Conservation (phyloP, 208 protist species). For the Acanthamoeba royreba region DNA sequence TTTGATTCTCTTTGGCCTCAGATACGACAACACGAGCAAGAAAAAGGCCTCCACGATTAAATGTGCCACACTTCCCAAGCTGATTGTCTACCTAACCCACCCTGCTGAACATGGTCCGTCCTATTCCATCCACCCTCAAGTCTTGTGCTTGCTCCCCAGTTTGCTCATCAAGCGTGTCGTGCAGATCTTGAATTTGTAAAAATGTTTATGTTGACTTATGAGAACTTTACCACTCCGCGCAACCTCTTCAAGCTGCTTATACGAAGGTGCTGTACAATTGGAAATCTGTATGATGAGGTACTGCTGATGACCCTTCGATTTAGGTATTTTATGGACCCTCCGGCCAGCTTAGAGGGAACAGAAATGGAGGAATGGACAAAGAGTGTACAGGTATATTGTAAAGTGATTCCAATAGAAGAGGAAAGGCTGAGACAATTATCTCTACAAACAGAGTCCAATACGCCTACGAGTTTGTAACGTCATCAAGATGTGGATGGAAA, state of each 20-base stretch:
- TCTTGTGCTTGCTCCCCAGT: background rate
- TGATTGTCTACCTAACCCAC: background rate
- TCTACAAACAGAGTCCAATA: background rate
- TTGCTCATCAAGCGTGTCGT: background rate
- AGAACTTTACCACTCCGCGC: background rate
- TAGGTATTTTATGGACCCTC: background rate
- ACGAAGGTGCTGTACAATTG: background rate
- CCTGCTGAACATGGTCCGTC: background rate
- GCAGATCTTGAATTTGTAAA: background rate
- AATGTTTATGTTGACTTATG: constrained; percentile 6
- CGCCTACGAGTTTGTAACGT: constrained; percentile 60
- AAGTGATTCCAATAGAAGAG: too few relatives aligned
- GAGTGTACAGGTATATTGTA: background rate
- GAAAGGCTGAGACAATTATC: too few relatives aligned
- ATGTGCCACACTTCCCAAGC: background rate
- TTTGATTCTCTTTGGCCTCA: too few relatives aligned
- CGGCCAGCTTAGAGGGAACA: background rate
- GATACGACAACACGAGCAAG: background rate
- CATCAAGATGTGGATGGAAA: constrained; percentile 66
- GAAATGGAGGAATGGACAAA: background rate
- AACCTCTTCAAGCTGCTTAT: constrained; percentile 1
- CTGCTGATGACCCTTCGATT: background rate
- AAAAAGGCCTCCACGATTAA: constrained; percentile 8
- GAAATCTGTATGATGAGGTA: background rate
- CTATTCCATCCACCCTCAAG: background rate